A percentile compares a stretch with the other conserved stretches of the same genome.
Conservation (phyloP, 2,329 filamentous ascomycete genomes). For the Colletotrichum gigasporum region DNA sequence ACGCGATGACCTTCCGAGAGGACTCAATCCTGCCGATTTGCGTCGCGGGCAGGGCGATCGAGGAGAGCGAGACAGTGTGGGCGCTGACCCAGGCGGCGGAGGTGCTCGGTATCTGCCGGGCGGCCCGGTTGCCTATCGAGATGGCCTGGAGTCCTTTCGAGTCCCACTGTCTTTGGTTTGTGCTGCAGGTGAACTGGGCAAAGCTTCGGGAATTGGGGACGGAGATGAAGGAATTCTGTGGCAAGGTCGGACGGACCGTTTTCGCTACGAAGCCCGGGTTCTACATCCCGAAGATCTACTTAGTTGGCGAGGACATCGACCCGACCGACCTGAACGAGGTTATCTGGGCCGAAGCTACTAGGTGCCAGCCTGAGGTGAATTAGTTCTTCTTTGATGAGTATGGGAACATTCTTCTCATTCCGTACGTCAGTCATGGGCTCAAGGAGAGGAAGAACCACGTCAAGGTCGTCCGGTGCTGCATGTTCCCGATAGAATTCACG, state of each 20-base stretch:
- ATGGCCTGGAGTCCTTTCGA: conserved; percentile 55
- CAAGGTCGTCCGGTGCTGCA: too few relatives aligned
- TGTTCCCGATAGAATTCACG: too few relatives aligned
- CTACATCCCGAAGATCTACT: conserved; percentile 52
- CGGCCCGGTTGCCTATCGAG: conserved; percentile 50
- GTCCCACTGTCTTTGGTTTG: conserved; percentile 57
- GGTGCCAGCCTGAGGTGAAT: conserved; percentile 53
- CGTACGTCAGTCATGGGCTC: too few relatives aligned
- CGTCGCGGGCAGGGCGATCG: conserved; percentile 52
- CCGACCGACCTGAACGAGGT: conserved; percentile 54
- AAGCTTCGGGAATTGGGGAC: conserved; percentile 65
- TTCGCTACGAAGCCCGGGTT: conserved; percentile 52
- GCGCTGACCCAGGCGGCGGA: conserved; percentile 43
- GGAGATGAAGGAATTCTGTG: conserved; percentile 47
- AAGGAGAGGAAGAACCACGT: too few relatives aligned
- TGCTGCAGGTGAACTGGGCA: conserved; percentile 64
- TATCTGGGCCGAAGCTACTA: conserved; percentile 57
- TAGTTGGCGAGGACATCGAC: conserved; percentile 60
- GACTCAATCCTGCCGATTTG: conserved; percentile 58
- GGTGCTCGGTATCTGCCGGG: conserved; percentile 46
- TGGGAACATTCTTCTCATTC: conserved; percentile 52
- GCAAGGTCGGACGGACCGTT: conserved; percentile 51
- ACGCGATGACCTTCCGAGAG: conserved; percentile 56
- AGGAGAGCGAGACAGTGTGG: conserved; percentile 47
- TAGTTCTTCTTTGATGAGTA: conserved; percentile 55